phyloP scores from a whole-genome alignment of 306 rosid genomes.

The Mimosa pudica region DNA sequence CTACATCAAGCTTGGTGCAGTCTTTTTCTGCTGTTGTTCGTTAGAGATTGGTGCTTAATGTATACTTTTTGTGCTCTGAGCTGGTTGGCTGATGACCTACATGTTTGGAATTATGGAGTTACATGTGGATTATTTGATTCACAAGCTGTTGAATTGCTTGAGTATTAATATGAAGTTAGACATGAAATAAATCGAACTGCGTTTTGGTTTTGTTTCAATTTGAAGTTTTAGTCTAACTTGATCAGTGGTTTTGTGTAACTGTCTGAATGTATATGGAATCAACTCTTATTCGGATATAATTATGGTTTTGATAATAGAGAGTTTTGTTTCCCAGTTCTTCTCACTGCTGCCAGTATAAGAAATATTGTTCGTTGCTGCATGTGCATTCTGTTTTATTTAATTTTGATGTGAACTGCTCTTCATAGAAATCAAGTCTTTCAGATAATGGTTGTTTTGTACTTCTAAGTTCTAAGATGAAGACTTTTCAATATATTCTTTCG shows the following conservation, averaged over 20 bases:
- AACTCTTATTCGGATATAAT: conserved; percentile 9
- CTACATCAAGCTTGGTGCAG: not conserved
- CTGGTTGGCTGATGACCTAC: too few relatives aligned
- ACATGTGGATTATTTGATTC: too few relatives aligned
- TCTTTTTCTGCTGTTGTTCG: too few relatives aligned
- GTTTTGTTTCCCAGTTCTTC: conserved; percentile 1
- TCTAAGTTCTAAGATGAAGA: not conserved
- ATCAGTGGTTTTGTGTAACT: too few relatives aligned
- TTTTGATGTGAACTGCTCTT: not conserved
- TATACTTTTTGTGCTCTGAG: too few relatives aligned
- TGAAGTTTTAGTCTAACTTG: too few relatives aligned
- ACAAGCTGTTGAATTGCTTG: too few relatives aligned
- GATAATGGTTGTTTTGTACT: conserved; percentile 6
- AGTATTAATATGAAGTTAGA: too few relatives aligned
- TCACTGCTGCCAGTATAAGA: not conserved
- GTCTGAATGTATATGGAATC: not conserved
- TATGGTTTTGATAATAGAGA: not conserved
- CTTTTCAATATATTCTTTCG: conserved; percentile 4
- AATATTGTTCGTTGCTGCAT: not conserved
- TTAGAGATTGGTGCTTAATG: too few relatives aligned
- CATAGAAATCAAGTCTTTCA: not conserved
- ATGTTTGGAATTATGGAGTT: too few relatives aligned
- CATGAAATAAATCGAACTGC: too few relatives aligned
- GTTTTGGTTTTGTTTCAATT: too few relatives aligned
- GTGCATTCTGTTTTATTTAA: not conserved